A percentile compares a stretch with the other conserved stretches of the same genome.
phyloP scores from a whole-genome alignment of 169 alveolate genomes.

The Plasmodium gallinaceum region DNA sequence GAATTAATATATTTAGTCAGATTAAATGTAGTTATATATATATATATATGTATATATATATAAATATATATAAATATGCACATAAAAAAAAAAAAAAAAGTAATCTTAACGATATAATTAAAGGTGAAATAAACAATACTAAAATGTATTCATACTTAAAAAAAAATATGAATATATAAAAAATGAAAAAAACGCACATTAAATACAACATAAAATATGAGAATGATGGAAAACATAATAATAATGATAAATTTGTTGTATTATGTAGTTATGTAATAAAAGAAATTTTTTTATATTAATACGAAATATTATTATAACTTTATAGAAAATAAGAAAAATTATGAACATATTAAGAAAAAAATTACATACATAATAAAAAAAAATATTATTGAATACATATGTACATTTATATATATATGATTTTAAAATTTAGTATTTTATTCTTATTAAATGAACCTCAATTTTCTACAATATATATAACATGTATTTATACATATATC shows the following conservation, averaged over 20 bases:
- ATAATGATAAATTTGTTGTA: too few relatives aligned
- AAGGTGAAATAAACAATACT: too few relatives aligned
- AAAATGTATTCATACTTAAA: too few relatives aligned
- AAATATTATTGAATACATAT: neutral
- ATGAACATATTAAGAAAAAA: neutral
- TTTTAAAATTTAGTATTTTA: neutral
- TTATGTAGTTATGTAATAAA: too few relatives aligned
- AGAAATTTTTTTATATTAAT: too few relatives aligned
- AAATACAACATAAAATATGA: too few relatives aligned
- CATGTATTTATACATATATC: slow-evolving; percentile 4
- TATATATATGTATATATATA: neutral
- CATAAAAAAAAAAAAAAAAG: neutral
- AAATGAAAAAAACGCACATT: too few relatives aligned
- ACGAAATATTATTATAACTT: too few relatives aligned
- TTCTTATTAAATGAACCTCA: neutral
- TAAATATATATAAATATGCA: neutral
- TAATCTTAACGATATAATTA: neutral
- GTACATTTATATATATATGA: neutral
- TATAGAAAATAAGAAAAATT: too few relatives aligned
- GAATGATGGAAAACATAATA: too few relatives aligned
- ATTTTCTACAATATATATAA: neutral
- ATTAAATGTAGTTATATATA: too few relatives aligned
- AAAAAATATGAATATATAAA: too few relatives aligned
- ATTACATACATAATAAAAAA: neutral
- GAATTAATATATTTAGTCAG: neutral